Evolutionary conservation across 352 stramenopile species (phyloP).

Genomic region (Phytophthora macrochlamydospora): DNA sequence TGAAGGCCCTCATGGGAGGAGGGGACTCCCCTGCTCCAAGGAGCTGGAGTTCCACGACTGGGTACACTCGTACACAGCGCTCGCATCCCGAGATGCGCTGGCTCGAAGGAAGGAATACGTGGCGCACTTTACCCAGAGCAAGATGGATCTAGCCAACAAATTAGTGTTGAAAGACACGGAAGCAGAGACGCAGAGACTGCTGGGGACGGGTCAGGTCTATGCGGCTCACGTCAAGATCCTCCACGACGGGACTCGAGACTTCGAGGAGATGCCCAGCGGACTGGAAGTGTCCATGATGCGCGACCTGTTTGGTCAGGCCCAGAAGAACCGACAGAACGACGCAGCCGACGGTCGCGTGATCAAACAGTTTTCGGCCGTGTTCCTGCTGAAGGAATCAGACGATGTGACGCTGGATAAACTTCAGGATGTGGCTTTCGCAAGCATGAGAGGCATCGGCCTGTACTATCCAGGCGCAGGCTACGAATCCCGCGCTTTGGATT

Average conservation of each 20-base stretch:
- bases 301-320: slow-evolving; percentile 34
- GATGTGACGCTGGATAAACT: slow-evolving; percentile 48
- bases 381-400: slow-evolving; percentile 53
- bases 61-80: slow-evolving; percentile 73
- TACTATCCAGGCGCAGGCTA: slow-evolving; percentile 61
- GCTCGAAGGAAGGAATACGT: slow-evolving; percentile 53
- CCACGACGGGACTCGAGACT: slow-evolving; percentile 51
- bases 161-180: slow-evolving; percentile 63
- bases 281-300: slow-evolving; percentile 32
- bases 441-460: slow-evolving; percentile 56
- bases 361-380: slow-evolving; percentile 75
- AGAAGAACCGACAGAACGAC: slow-evolving; percentile 20
- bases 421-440: slow-evolving; percentile 44
- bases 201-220: slow-evolving; percentile 36
- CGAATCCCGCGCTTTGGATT: slow-evolving; percentile 38
- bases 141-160: slow-evolving; percentile 62
- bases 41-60: slow-evolving; percentile 78
- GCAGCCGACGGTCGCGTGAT: slow-evolving; percentile 52
- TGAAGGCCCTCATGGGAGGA: slow-evolving; percentile 47
- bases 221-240: slow-evolving; percentile 48
- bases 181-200: slow-evolving; percentile 28
- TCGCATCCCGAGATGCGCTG: slow-evolving; percentile 36
- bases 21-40: slow-evolving; percentile 37
- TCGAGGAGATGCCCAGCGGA: slow-evolving; percentile 28
- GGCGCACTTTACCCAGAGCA: slow-evolving; percentile 54